Base-by-base conservation (phyloP, 208 protist genomes). In the Acanthamoeba comandoni region DNA sequence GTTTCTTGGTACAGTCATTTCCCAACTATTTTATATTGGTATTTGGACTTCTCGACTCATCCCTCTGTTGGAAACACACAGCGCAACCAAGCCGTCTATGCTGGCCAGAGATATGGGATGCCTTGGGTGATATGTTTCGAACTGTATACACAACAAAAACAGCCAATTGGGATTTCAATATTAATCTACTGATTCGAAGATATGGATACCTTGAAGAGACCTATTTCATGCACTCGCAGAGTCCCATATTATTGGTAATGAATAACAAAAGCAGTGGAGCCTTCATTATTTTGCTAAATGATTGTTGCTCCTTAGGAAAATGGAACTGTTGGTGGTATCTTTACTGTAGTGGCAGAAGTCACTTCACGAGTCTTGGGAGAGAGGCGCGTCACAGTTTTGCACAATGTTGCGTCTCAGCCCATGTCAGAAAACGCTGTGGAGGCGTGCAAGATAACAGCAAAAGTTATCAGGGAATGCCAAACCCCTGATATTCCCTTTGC, bases 331-430 rank as follows among this genome's bases (percentile, higher is more conserved):
- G 49, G 51, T 0, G 73, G 73, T 11, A 24, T 84, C 73, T 84
- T 29, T 31, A 22, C 73, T 0, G 43, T 39, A 0, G 73, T 84
- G 3, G 48, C 5, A 29, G 73, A 84, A 35, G 62, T 55, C 49
- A 84, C 73, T 17, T 64, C 17, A 24, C 73, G 73, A 0, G 51
- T 84, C 51, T 64, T 84, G 29, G 51, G 49, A 12, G 73, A 84
- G 24, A 49, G 73, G 0, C 73, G 62, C 26, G 8, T 80, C 26
- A 9, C 49, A 26, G 19, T 57, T n/a, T 52, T 80, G 31, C 1
- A 43, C 5, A 43, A 43, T 5, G 2, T 43, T 43, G 35, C 35
- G 35, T 43, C 35, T 43, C 35, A 43, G 35, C 35, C 35, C 35
- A 43, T 43, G 35, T 43, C 35, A 43, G 35, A 43, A 43, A 43